A percentile compares a stretch with the other conserved stretches of the same genome.
phyloP scores from a whole-genome alignment of 257 asterid genomes.

The Solanum lignicaule region DNA sequence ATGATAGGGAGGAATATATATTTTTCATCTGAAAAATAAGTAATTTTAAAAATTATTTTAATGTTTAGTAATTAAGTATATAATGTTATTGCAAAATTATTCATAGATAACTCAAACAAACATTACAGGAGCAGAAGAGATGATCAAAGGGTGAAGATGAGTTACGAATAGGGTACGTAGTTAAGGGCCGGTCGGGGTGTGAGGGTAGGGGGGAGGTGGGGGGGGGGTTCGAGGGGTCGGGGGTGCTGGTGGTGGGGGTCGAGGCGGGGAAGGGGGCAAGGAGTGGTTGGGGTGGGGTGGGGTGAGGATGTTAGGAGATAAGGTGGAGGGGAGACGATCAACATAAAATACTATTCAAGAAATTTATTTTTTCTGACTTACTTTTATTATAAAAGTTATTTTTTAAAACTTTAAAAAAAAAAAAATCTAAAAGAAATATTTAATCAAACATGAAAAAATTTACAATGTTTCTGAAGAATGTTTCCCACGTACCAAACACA shows the following conservation, averaged over 20 bases:
- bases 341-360: not conserved
- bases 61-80: no score
- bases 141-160: no score
- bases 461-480: not conserved
- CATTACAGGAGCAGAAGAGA: not conserved
- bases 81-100: not conserved
- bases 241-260: not conserved
- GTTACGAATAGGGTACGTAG: not conserved
- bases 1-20: not conserved
- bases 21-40: no score
- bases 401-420: not conserved
- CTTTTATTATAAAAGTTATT: not conserved
- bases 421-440: no score
- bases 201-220: not conserved
- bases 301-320: not conserved
- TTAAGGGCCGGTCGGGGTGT: not conserved
- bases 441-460: not conserved
- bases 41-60: no score
- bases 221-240: not conserved
- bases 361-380: accelerated
- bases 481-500: not conserved
- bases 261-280: not conserved
- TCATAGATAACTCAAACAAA: not conserved
- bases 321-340: not conserved
- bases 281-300: not conserved